Conservation (phyloP, 108 stramenopile genomes). For the Pelagomonas calceolata region DNA sequence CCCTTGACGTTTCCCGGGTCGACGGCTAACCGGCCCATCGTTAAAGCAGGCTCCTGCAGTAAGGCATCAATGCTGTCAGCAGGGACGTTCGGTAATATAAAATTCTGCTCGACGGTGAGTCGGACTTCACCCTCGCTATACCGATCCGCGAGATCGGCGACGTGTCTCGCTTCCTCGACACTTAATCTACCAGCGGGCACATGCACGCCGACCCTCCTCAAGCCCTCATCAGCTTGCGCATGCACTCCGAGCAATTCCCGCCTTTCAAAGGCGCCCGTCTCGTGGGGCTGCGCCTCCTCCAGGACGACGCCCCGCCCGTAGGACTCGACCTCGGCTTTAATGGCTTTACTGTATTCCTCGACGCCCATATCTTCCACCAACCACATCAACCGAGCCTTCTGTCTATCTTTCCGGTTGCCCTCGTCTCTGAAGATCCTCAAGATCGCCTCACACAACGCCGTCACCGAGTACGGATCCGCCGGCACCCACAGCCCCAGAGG, state of each 20-base stretch:
- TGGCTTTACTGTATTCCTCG: constrained; percentile 53
- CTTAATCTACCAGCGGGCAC: constrained; percentile 73
- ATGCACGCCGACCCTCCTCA: constrained; percentile 66
- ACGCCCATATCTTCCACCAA: constrained; percentile 80
- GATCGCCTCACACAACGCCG: constrained; percentile 64
- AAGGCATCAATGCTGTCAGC: constrained; percentile 51
- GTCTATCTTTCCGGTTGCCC: constrained; percentile 66
- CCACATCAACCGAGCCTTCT: constrained; percentile 81
- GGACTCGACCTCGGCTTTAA: constrained; percentile 57
- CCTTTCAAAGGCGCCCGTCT: constrained; percentile 50
- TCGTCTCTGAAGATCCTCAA: constrained; percentile 78
- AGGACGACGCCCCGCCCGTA: constrained; percentile 56
- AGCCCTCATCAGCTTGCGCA: constrained; percentile 67
- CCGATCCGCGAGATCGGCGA: constrained; percentile 72
- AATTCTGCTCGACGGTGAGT: constrained; percentile 85
- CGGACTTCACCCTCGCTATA: constrained; percentile 75
- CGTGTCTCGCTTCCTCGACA: constrained; percentile 52
- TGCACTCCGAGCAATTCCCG: constrained; percentile 78
- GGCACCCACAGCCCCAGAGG: constrained; percentile 68
- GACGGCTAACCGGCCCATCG: constrained; percentile 41
- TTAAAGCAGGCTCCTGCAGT: constrained; percentile 47
- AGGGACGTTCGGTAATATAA: constrained; percentile 79
- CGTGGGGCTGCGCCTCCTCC: constrained; percentile 44
- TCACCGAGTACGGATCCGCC: constrained; percentile 59
- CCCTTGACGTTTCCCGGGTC: constrained; percentile 68